Evolutionary conservation across 768 basidiomycete species (phyloP).

Genomic region (Lactifluus subvellereus): DNA sequence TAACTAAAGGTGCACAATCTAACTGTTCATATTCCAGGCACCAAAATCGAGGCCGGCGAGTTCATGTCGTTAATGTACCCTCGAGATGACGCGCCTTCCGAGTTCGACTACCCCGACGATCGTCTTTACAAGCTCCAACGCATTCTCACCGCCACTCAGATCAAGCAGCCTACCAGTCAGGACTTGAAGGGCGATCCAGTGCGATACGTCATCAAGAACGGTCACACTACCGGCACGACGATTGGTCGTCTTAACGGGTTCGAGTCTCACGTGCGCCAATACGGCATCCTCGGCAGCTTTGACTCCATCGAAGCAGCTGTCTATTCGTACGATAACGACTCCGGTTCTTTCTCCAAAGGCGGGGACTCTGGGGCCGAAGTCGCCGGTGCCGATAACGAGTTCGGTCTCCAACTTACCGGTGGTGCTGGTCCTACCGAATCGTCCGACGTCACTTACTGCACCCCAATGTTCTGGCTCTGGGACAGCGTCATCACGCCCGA

Average conservation of each 20-base stretch:
- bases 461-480: conserved; percentile 27
- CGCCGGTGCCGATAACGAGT: not conserved
- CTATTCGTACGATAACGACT: not conserved
- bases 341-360: not conserved
- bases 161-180: not conserved
- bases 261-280: not conserved
- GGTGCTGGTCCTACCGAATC: conserved; percentile 23
- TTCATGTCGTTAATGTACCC: not conserved
- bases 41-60: not conserved
- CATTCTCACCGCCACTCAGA: not conserved
- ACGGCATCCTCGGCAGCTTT: not conserved
- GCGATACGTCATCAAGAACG: not conserved
- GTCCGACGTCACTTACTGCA: conserved; percentile 20
- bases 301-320: not conserved
- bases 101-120: not conserved
- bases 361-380: not conserved
- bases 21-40: not conserved
- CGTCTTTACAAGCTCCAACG: not conserved
- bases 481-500: conserved; percentile 22
- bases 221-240: not conserved
- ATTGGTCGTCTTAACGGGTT: not conserved
- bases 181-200: not conserved
- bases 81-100: not conserved
- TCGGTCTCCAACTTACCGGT: conserved; percentile 25
- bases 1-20: not conserved